Evolutionary conservation across 2,329 filamentous ascomycete species (phyloP).

Genomic region (Epichloe elymi): DNA sequence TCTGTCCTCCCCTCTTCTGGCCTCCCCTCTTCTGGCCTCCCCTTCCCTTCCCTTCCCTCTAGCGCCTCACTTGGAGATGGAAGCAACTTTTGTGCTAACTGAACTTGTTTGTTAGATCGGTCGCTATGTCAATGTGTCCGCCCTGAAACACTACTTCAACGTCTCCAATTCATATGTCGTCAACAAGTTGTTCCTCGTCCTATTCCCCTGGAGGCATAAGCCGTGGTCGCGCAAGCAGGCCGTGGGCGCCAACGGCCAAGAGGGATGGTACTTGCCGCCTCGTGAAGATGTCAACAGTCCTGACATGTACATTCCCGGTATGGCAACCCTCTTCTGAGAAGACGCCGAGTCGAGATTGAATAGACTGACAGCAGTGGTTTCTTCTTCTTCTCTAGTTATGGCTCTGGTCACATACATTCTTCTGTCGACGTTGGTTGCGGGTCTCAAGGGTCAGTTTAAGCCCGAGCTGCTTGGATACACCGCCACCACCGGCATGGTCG

Average conservation of each 20-base stretch:
- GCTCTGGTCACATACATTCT: slow-evolving; percentile 95
- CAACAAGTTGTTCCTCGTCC: slow-evolving; percentile 81
- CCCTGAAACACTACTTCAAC: slow-evolving; percentile 98
- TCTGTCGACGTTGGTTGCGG: slow-evolving; percentile 78
- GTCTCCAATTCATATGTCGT: slow-evolving; percentile 95
- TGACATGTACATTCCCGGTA: slow-evolving; percentile 91
- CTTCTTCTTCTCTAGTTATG: slow-evolving; percentile 48
- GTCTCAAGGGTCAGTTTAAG: slow-evolving; percentile 80
- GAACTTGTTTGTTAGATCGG: slow-evolving; percentile 29
- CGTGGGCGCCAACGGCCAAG: slow-evolving; percentile 54
- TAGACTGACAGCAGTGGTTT: slow-evolving; percentile 10
- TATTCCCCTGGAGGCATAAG: slow-evolving; percentile 96
- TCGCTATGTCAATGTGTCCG: slow-evolving; percentile 78
- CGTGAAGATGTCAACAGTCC: slow-evolving; percentile 94
- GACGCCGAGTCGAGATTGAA: background rate
- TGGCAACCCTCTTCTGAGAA: slow-evolving; percentile 7
- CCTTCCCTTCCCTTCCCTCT: too few relatives aligned
- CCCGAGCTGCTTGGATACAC: slow-evolving; percentile 87
- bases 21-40: too few relatives aligned
- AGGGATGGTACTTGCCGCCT: slow-evolving; percentile 75
- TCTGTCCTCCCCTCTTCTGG: too few relatives aligned
- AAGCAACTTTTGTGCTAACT: slow-evolving; percentile 7
- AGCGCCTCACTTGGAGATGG: too few relatives aligned
- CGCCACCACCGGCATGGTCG: slow-evolving; percentile 68
- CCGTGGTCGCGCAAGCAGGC: slow-evolving; percentile 90